Evolutionary conservation across 164 flowering plant genomes (phyloP).

Genomic region (Litsea cubeba): DNA sequence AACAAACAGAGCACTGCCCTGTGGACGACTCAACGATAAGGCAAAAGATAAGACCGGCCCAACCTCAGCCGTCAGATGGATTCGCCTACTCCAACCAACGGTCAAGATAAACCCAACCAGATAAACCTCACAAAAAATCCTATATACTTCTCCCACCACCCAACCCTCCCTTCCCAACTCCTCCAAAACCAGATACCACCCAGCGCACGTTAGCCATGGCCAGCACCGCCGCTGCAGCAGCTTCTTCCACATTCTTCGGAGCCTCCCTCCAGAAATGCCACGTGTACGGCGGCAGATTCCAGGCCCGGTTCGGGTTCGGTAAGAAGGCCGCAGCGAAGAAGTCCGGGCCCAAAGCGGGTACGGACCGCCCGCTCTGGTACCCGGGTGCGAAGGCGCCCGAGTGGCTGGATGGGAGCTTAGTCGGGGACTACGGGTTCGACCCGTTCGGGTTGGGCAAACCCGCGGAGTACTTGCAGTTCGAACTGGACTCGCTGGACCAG

Average conservation of each 20-base stretch:
- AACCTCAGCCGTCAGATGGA: no score
- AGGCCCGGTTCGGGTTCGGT: slow-evolving; percentile 64
- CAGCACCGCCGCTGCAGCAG: slow-evolving; percentile 50
- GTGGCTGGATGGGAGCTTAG: slow-evolving; percentile 75
- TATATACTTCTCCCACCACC: no score
- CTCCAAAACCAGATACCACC: not conserved
- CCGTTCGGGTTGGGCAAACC: slow-evolving; percentile 96
- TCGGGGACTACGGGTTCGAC: slow-evolving; percentile 96
- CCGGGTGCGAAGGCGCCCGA: slow-evolving; percentile 94
- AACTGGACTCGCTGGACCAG: slow-evolving; percentile 82
- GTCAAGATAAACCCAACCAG: no score
- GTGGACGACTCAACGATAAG: no score
- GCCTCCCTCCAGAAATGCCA: slow-evolving; percentile 51
- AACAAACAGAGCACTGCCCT: no score
- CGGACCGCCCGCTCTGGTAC: slow-evolving; percentile 85
- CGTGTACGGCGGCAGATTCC: slow-evolving; percentile 37
- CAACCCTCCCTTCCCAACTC: no score
- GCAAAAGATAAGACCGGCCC: no score
- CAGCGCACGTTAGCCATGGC: slow-evolving; percentile 12
- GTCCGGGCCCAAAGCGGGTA: slow-evolving; percentile 4
- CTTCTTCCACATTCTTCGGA: slow-evolving; percentile 78
- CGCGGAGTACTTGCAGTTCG: slow-evolving; percentile 90
- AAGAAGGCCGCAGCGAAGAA: slow-evolving; percentile 34
- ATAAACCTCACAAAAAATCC: no score
- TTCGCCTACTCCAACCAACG: no score